A percentile compares a stretch with the other conserved stretches of the same genome.
phyloP scores from a whole-genome alignment of 2,329 filamentous ascomycete species.

The Diaporthe sp. region DNA sequence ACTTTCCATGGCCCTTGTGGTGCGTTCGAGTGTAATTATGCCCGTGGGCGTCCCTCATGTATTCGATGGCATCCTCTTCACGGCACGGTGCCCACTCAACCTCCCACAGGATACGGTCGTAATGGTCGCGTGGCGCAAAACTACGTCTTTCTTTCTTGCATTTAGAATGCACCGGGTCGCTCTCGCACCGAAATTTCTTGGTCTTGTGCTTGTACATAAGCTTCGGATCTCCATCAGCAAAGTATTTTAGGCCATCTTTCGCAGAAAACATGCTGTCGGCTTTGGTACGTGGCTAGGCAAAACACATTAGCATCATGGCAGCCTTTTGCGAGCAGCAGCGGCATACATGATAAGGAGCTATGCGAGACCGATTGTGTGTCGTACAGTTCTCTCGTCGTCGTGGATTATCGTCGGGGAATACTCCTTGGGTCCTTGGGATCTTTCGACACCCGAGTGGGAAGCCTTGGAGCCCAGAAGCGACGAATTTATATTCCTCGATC shows the following conservation, averaged over 20 bases:
- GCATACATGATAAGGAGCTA: not conserved
- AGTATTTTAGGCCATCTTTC: no score
- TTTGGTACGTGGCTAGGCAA: not conserved
- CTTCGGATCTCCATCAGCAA: no score
- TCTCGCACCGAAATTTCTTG: not conserved
- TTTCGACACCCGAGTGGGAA: not conserved
- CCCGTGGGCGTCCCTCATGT: not conserved
- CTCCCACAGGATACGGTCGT: not conserved
- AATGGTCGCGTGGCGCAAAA: not conserved
- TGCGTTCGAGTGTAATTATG: not conserved
- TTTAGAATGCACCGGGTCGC: not conserved
- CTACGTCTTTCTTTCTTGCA: not conserved
- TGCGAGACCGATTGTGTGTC: not conserved
- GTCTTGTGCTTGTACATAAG: no score
- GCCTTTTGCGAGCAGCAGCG: not conserved
- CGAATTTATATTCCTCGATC: not conserved
- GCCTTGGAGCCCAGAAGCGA: not conserved
- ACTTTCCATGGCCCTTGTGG: no score
- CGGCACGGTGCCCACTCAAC: not conserved
- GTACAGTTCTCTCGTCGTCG: not conserved
- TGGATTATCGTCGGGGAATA: no score
- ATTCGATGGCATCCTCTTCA: not conserved
- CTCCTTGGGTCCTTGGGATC: no score
- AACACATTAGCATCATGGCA: not conserved
- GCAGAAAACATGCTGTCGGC: no score